Base-by-base conservation (phyloP, 2,329 filamentous ascomycete genomes). In the Alternaria atra region DNA sequence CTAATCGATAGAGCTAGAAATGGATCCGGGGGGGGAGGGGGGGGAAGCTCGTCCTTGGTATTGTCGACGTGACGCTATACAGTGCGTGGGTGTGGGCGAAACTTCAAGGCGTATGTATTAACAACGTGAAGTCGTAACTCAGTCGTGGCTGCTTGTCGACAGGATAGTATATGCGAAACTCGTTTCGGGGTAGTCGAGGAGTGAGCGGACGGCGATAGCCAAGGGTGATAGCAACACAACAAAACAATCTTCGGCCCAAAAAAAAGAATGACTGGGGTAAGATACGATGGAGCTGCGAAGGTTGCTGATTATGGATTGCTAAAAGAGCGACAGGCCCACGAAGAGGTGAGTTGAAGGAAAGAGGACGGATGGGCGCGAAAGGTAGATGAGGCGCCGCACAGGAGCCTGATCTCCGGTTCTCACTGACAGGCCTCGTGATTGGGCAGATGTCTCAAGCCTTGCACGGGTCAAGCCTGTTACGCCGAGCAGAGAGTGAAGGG, bases 251-350 rank as follows among this genome's bases (percentile, higher is more conserved):
- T 68, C 60, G 63, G 66, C 67, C 70, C 66, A 70, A 75, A 50
- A 46, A 40, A 79, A 79, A 74, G 77, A 79, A 73, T 77, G 77
- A 79, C 77, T 77, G 73, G 71, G 75, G 77, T 78, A 75, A 74
- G 75, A 72, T 70, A 52, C 15, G 30, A 51, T 32, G 51, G 69
- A 70, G 73, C 65, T 54, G 60, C 64, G 66, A 64, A 64, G 52
- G 65, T 60, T 44, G 67, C 53, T 60, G 54, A 46, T 53, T 58
- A 53, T 29, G 63, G 62, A 56, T 68, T 68, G 67, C 73, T 44
- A 68, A 75, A 73, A 62, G 73, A 74, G 73, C 59, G 74, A 72
- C 73, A 66, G 69, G 68, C 73, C 72, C 70, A 55, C 66, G 58
- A 52, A 30, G 63, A 62, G 54, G 73, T 76, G 74, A 76, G 74